Base-by-base conservation (phyloP, 2,329 filamentous ascomycete genomes). In the Mollisia scopiformis region DNA sequence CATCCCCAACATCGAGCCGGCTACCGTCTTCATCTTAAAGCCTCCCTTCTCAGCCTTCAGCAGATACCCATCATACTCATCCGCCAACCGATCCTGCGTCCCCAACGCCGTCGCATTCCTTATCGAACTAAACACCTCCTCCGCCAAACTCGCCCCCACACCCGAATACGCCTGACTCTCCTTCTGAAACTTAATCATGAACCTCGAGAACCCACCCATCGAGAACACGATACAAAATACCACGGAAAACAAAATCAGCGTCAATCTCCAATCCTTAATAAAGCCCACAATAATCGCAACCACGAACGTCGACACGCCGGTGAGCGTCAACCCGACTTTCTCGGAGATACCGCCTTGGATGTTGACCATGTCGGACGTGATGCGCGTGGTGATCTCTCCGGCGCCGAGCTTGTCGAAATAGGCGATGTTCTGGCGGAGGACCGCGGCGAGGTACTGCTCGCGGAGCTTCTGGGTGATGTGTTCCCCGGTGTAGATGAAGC, bases 341-440 rank as follows among this genome's bases (percentile, higher is more conserved):
- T 96, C 91, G 0, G 92, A 95, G 39, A 98, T 91, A 56, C 92
- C 93, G 63, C 96, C 92, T 75, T 97, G 93, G 59, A 98, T 88
- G 50, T 95, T 80, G 71, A 96, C 96, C 50, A 92, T 95, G 73
- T 97, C 93, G 13, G 92, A 88, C 0, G 93, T 97, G 69, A 97
- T 96, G 59, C 93, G 87, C 1, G 92, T 96, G 0, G 93, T 96
- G 62, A 97, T 90, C 76, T 97, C 93, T 58, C 93, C 93, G 30
- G 92, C 89, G 55, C 93, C 93, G 16, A 96, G 83, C 71, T 93
- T 93, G 75, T 98, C 94, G 76, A 95, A 96, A 75, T 91, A 96
- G 50, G 86, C 92, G 73, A 96, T 93, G 74, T 96, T 96, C 74
- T 96, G 92, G 59, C 86, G 86, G 78, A 96, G 79, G 71, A 92